Evolutionary conservation across 148 eudicot species (phyloP).

Genomic region (Rhododendron griersonianum): DNA sequence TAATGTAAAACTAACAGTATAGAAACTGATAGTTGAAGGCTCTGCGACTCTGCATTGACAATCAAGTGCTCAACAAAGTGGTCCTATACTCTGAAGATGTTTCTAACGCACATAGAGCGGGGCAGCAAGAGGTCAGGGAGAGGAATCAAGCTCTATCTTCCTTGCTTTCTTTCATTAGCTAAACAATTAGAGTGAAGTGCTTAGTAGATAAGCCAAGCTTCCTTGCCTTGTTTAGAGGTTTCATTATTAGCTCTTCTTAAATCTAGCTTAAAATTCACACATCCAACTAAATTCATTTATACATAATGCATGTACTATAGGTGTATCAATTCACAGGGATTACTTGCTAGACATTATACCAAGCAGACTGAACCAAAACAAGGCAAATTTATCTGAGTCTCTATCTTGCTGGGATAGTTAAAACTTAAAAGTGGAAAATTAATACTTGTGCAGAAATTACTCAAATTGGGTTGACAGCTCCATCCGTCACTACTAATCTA

Average conservation of each 20-base stretch:
- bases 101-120: not conserved
- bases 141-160: not conserved
- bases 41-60: not conserved
- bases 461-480: not conserved
- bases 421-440: too few species aligned
- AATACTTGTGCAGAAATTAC: not conserved
- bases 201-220: not conserved
- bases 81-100: not conserved
- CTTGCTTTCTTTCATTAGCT: not conserved
- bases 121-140: not conserved
- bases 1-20: not conserved
- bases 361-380: not conserved
- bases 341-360: not conserved
- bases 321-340: not conserved
- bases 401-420: too few species aligned
- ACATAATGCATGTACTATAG: not conserved
- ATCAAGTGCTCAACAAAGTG: not conserved
- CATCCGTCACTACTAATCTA: not conserved
- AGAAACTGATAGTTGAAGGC: not conserved
- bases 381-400: not conserved
- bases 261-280: not conserved
- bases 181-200: not conserved
- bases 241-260: not conserved
- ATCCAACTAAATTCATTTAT: not conserved
- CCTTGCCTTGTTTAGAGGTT: not conserved